Evolutionary conservation across 2,329 filamentous ascomycete species (phyloP), one percentile per base, ranked within the genome.

Genomic region (Diaporthe ampelina): DNA sequence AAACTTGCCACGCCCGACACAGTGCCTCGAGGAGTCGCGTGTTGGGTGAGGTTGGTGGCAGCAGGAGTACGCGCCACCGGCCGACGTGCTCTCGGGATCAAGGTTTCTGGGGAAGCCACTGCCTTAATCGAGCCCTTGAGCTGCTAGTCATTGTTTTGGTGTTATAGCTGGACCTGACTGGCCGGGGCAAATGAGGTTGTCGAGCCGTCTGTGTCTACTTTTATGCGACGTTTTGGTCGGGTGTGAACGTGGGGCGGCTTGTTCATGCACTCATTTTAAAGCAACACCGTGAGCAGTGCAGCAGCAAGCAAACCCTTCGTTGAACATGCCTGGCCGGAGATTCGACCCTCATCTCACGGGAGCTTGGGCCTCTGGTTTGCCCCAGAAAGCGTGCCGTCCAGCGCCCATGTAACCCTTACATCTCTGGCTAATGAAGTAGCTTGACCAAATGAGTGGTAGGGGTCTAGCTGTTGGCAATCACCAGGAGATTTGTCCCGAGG

Each of bases 211-310:
- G n/a, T 56, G 40, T 61, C 56, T 54, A 24, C 52, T 17, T 61
- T 72, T 45, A 72, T 69, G 73, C 73, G 67, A 72, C 63, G 37
- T 52, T 68, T 67, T 54, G 37, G 50, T 54, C 68, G 29, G 37
- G 63, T 61, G 48, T 68, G 69, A 50, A 35, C 65, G 67, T 74
- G 73, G 73, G 57, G 67, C 72, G 17, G n/a, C 56, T 37, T 43
- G 56, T 74, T 70, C 72, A 71, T 72, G 70, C 70, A 72, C 48
- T 68, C 63, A 68, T 68, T 54, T 68, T 54, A 68, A 40, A 37
- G 45, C 48, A 29, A 26, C 45, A 54, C 63, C 29, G 63, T 52
- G 21, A 52, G 67, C 35, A 57, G 67, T 57, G 29, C 35, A 15
- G 48, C 26, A 26, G 35, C 67, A 72, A 59, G 52, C 43, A 52